Conservation (phyloP, 73 alveolate species). For the Paramecium sexaurelia region DNA sequence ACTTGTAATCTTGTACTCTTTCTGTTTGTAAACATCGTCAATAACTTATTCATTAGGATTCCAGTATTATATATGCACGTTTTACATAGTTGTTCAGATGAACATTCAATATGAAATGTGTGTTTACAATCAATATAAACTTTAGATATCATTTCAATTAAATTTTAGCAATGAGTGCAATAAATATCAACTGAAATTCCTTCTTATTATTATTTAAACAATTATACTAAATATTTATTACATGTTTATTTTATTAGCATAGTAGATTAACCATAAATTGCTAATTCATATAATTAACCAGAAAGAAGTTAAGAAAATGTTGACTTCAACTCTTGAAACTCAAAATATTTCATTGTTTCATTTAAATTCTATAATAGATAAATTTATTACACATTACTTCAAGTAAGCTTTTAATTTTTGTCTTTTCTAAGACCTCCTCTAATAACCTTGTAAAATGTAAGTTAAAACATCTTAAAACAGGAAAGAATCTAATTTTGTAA, state of each 20-base stretch:
- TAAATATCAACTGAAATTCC: slow-evolving; percentile 41
- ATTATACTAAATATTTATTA: background rate
- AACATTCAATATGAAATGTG: slow-evolving; percentile 46
- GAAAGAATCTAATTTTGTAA: background rate
- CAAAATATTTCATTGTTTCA: slow-evolving; percentile 53
- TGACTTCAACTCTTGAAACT: slow-evolving; percentile 24
- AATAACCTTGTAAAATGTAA: background rate
- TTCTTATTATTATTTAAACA: background rate
- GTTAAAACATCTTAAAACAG: slow-evolving; percentile 39
- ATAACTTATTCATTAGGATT: background rate
- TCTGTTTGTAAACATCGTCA: background rate
- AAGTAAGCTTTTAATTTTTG: slow-evolving; percentile 25
- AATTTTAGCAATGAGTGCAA: background rate
- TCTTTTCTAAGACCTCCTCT: slow-evolving; percentile 18
- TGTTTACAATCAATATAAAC: slow-evolving; percentile 37
- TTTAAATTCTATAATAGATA: slow-evolving; percentile 41
- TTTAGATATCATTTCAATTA: background rate
- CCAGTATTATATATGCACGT: background rate
- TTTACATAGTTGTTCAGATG: slow-evolving; percentile 28
- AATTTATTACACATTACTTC: slow-evolving; percentile 33
- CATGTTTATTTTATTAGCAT: slow-evolving; percentile 19
- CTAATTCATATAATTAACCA: slow-evolving; percentile 48
- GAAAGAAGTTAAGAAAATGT: slow-evolving; percentile 37
- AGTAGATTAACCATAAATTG: slow-evolving; percentile 2
- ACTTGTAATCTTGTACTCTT: background rate